These are phyloP conservation scores for Yarrowia bubula DNA, from an alignment of 805 yeast species.

Conservation along the genomic window DNA sequence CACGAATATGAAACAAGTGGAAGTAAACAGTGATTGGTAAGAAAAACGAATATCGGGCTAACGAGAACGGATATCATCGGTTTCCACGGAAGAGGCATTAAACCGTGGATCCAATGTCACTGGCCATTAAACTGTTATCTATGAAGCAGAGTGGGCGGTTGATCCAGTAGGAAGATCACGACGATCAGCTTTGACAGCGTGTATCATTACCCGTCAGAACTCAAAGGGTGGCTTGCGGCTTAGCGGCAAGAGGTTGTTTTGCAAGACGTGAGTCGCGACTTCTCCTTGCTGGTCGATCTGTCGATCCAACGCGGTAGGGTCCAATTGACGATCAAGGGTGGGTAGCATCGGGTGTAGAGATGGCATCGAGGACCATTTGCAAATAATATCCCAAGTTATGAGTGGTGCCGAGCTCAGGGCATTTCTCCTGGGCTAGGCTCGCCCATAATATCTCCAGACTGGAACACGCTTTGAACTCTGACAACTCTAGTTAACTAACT, in stretches of 20 bases:
- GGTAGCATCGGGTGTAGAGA: neutral
- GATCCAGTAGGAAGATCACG: neutral
- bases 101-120: neutral
- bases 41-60: too few relatives aligned
- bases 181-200: neutral
- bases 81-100: neutral
- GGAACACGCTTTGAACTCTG: neutral
- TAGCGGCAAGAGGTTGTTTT: neutral
- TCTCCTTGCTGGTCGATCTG: constrained; percentile 20
- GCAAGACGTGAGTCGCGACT: constrained; percentile 18
- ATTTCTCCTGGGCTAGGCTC: neutral
- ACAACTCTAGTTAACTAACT: neutral
- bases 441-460: neutral
- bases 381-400: too few relatives aligned
- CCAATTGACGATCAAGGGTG: neutral
- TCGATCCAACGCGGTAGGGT: constrained; percentile 1
- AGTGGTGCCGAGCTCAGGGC: too few relatives aligned
- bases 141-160: neutral
- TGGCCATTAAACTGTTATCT: neutral
- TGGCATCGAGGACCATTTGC: neutral
- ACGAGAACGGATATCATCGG: too few relatives aligned
- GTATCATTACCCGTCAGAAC: neutral
- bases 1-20: neutral
- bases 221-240: constrained; percentile 2
- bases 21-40: neutral